Evolutionary conservation across 2,329 filamentous ascomycete genomes (phyloP), one percentile per base, ranked within the genome.

Genomic region (Aspergillus alliaceus): DNA sequence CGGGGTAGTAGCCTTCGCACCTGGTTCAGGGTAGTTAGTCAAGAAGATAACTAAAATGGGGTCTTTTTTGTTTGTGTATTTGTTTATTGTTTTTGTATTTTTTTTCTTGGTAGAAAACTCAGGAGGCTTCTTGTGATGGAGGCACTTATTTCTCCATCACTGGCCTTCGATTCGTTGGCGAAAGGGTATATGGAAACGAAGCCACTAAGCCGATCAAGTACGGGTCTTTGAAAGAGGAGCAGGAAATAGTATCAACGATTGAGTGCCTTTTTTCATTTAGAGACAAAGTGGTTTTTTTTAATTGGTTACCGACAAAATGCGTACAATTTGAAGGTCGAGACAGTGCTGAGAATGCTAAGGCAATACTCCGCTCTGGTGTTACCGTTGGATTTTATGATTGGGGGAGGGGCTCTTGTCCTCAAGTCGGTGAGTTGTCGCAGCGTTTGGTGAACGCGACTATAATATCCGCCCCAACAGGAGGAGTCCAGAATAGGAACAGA

Each of bases 341-440:
- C 29, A 32, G 32, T 18, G 44, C 44, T 32, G 44, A 48, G 44
- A 48, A 48, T 48, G 9, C 27, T 9, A 5, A 48, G 44, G 18
- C 11, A 48, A 20, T 48, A 31, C 44, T 48, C 44, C 27, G 44
- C 32, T 48, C 8, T 47, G 44, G 44, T 48, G 25, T 25, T 48
- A 48, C 44, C 29, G n/a, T 22, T 48, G 44, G 25, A 47, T 18
- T 27, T 11, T 48, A 27, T 48, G 44, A 48, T 32, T 48, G 44
- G 44, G 44, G 22, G 24, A 2, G 11, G 40, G 8, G 20, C 24
- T 9, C 27, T 29, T 29, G 44, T 18, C 27, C 29, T 48, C 18
- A 32, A 48, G 44, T 48, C 44, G 44, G 44, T 48, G 44, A 48
- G 44, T 32, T 48, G 44, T 48, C 44, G 44, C 27, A n/a, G n/a